These are phyloP conservation scores for Coemansia sp. DNA, from an alignment of 192 early-diverging fungal species.

Conservation along the genomic window DNA sequence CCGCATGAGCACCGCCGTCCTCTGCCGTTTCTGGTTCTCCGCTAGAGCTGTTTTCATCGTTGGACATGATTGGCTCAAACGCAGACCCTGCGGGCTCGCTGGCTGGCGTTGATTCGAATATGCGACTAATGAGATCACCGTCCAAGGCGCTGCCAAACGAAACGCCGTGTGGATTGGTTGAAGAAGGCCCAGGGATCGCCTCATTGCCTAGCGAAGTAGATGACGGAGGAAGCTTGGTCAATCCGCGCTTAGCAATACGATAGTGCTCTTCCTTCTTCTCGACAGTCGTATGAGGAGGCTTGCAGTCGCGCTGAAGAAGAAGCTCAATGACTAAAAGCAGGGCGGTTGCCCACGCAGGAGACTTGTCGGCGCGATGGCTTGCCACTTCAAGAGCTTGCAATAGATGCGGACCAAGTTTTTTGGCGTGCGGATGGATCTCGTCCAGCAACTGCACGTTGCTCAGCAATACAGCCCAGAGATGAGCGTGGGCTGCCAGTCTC, in stretches of 20 bases:
- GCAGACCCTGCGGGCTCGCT: conserved; percentile 10
- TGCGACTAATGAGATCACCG: conserved; percentile 8
- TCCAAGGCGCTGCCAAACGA: conserved; percentile 6
- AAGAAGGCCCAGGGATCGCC: conserved; percentile 4
- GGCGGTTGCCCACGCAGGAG: conserved; percentile 42
- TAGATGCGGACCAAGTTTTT: conserved; percentile 18
- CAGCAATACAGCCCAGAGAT: conserved; percentile 51
- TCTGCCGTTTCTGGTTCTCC: not conserved
- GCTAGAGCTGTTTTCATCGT: conserved; percentile 2
- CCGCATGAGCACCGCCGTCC: not conserved
- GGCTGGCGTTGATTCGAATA: conserved; percentile 11
- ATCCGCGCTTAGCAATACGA: conserved; percentile 37
- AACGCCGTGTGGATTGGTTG: not conserved
- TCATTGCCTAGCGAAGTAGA: conserved; percentile 22
- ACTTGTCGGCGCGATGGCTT: conserved; percentile 19
- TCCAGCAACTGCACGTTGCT: conserved; percentile 33
- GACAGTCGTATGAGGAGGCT: conserved; percentile 26
- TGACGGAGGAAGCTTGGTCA: conserved; percentile 50
- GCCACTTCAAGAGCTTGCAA: conserved; percentile 38
- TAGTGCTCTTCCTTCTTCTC: conserved; percentile 38
- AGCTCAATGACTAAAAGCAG: conserved; percentile 45
- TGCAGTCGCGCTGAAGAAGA: conserved; percentile 44
- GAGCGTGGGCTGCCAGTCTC: conserved; percentile 43
- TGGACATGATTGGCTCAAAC: conserved; percentile 24
- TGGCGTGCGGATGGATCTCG: conserved; percentile 36